Conservation (phyloP, 352 stramenopile genomes). For the Plasmopara muralis region DNA sequence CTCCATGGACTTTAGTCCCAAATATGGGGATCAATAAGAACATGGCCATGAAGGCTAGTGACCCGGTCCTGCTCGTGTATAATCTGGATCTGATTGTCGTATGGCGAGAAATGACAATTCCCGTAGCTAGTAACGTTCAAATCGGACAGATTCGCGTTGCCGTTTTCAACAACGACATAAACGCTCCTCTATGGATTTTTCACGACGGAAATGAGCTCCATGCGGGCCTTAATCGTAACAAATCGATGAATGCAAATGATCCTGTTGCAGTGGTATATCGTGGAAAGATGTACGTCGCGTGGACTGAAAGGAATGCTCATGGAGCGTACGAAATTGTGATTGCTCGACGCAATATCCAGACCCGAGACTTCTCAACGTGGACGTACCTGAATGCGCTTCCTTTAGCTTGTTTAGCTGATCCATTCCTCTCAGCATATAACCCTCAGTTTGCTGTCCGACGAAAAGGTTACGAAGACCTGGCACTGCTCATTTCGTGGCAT, state of each 20-base stretch:
- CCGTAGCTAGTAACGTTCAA: constrained; percentile 7
- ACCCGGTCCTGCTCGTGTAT: constrained; percentile 43
- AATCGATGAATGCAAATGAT: constrained; percentile 35
- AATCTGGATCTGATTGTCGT: constrained; percentile 55
- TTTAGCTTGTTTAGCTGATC: constrained; percentile 16
- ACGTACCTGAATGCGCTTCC: constrained; percentile 32
- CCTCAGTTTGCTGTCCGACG: constrained; percentile 39
- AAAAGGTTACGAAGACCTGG: constrained; percentile 45
- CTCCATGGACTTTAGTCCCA: constrained; percentile 53
- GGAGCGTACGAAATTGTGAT: constrained; percentile 48
- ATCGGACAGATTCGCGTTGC: constrained; percentile 54
- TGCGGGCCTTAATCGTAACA: constrained; percentile 45
- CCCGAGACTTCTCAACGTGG: constrained; percentile 50
- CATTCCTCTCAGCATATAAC: constrained; percentile 40
- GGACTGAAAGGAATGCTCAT: constrained; percentile 34
- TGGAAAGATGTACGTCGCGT: constrained; percentile 51
- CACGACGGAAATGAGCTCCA: constrained; percentile 48
- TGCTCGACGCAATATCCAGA: constrained; percentile 41
- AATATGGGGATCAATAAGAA: constrained; percentile 63
- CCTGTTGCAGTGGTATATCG: constrained; percentile 41
- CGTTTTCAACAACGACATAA: constrained; percentile 39
- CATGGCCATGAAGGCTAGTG: constrained; percentile 36
- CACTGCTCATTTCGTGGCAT: constrained; percentile 47
- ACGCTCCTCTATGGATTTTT: constrained; percentile 63
- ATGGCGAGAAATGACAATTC: constrained; percentile 42